Base-by-base conservation (phyloP, 1,284 basidiomycete genomes). In the Boletellus sp. region DNA sequence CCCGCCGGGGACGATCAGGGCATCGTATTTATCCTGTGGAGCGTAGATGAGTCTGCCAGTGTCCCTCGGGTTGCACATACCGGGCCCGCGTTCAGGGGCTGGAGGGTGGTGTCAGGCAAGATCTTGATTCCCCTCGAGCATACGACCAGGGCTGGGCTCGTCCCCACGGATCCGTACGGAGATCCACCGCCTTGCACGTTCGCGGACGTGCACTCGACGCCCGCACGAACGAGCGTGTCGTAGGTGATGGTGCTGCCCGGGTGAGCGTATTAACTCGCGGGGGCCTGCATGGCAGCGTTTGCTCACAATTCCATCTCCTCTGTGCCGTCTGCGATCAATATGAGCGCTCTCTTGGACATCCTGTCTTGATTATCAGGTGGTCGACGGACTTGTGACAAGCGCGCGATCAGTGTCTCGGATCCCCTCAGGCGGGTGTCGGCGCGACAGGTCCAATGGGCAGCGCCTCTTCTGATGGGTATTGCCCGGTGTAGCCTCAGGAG, bases 221-320 rank as follows among this genome's bases (percentile, higher is more conserved):
- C 86, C 6, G 82, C 90, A 30, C 89, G 85, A 28, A 90, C 83
- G 50, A 91, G 82, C 5, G 85, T 87, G 64, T 91, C 90, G 62
- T 86, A 91, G 10, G 82, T 77, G 67, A 91, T 86, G 11, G 86
- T 87, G 60, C 86, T 90, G 62, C n/a, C 39, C 22, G 28, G 10
- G 18, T 32, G 15, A 32, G 8, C n/a, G 47, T 8, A 15, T 16
- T 5, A 5, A 22, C 22, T 22, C 22, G 22, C n/a, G n/a, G n/a
- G 26, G 12, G n/a, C 44, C 21, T 38, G 36, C 30, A 42, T 3
- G 42, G 24, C 30, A 3, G 36, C 30, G 24, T 22, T 24, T 12
- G 24, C 63, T 65, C 64, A 89, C 89, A 90, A 90, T 71, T 94
- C 91, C 82, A 91, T 91, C 69, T 93, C 90, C 63, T 94, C 91